Percentiles rank a stretch among this genome's conserved stretches.
Evolutionary conservation across 768 basidiomycete genomes (phyloP).

Genomic region (Pluteus cervinus): DNA sequence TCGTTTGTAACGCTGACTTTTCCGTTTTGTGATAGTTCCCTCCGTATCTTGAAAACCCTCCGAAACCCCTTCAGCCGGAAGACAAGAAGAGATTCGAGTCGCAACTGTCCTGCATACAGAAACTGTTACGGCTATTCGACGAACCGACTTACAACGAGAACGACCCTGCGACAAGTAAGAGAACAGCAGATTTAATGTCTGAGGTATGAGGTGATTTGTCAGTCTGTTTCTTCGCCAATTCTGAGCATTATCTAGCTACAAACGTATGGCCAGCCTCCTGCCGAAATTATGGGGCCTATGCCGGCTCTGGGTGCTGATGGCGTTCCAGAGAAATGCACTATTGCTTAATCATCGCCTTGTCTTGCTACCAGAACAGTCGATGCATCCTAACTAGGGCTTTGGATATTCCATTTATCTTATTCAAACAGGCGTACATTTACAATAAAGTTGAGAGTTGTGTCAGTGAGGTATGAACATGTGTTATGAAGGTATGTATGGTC

Average conservation of each 20-base stretch:
- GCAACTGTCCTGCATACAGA: conserved; percentile 50
- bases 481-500: too few relatives aligned
- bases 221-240: background rate
- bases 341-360: too few relatives aligned
- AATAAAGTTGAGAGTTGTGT: too few relatives aligned
- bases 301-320: conserved; percentile 62
- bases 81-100: conserved; percentile 61
- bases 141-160: conserved; percentile 51
- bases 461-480: too few relatives aligned
- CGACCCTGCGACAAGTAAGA: conserved; percentile 34
- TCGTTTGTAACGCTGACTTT: background rate
- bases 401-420: too few relatives aligned
- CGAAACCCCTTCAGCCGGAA: conserved; percentile 41
- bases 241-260: conserved; percentile 53
- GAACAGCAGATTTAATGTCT: conserved; percentile 65
- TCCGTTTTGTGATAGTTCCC: conserved; percentile 53
- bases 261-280: conserved; percentile 67
- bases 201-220: conserved; percentile 39
- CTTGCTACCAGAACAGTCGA: too few relatives aligned
- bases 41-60: conserved; percentile 57
- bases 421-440: too few relatives aligned
- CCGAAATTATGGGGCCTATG: conserved; percentile 78
- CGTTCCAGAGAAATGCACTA: conserved; percentile 8
- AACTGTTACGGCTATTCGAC: conserved; percentile 65
- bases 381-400: too few relatives aligned